Conservation (phyloP, 176 grass and related monocot genomes). For the Eleusine coracana region DNA sequence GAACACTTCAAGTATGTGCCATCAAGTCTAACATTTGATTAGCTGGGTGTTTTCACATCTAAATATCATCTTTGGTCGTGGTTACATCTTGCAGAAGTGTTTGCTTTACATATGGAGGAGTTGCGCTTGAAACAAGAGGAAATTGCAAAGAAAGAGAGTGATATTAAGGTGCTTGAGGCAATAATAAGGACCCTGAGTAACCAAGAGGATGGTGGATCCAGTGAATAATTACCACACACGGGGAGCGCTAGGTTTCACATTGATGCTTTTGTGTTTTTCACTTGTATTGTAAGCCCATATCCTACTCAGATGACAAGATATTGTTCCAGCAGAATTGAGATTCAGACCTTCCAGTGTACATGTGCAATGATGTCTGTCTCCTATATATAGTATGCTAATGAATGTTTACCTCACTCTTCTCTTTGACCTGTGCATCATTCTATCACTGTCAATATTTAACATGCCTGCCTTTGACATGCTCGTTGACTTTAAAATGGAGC, state of each 20-base stretch:
- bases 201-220: constrained; percentile 60
- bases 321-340: constrained; percentile 21
- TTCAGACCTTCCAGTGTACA: not conserved
- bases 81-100: constrained; percentile 64
- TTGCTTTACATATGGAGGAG: constrained; percentile 94
- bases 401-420: not conserved
- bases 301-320: constrained; percentile 1
- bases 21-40: constrained; percentile 13
- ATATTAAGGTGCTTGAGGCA: constrained; percentile 95
- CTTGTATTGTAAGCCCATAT: not conserved
- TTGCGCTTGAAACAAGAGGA: constrained; percentile 86
- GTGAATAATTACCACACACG: constrained; percentile 33
- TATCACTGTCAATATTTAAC: not conserved
- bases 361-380: not conserved
- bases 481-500: not conserved
- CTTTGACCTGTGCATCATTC: constrained; percentile 10
- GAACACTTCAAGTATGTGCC: constrained; percentile 84
- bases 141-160: constrained; percentile 82
- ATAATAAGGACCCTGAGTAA: constrained; percentile 88
- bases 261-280: not conserved
- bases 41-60: not conserved
- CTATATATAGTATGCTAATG: not conserved
- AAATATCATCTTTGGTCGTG: constrained; percentile 13
- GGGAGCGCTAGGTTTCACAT: not conserved
- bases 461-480: not conserved